Evolutionary conservation across 2,329 filamentous ascomycete genomes (phyloP).

Genomic region (Fonsecaea pedrosoi): DNA sequence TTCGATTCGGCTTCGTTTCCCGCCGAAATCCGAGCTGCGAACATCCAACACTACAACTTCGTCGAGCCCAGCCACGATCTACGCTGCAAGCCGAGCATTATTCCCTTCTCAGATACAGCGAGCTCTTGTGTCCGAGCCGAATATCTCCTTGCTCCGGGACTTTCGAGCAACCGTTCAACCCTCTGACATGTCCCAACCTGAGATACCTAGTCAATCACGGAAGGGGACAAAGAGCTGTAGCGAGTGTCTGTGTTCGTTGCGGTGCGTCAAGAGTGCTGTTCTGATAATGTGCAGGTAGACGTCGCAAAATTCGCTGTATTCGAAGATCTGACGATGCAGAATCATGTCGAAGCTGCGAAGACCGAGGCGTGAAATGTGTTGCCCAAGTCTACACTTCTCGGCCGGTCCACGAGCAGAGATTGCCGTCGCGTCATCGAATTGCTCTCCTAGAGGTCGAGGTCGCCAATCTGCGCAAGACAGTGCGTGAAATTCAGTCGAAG

Average conservation of each 20-base stretch:
- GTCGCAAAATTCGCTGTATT: slow-evolving; percentile 32
- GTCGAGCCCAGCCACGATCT: not conserved
- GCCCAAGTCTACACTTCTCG: slow-evolving; percentile 23
- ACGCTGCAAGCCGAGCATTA: not conserved
- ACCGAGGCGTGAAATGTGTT: slow-evolving; percentile 26
- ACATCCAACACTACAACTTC: not conserved
- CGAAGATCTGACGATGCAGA: slow-evolving; percentile 23
- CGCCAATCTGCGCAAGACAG: slow-evolving; percentile 19
- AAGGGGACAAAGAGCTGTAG: slow-evolving; percentile 31
- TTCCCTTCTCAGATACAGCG: not conserved
- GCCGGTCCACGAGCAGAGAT: slow-evolving; percentile 3
- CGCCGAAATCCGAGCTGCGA: not conserved
- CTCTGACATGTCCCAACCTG: slow-evolving; percentile 14
- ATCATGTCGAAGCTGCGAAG: slow-evolving; percentile 33
- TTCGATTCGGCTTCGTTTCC: not conserved
- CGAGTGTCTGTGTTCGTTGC: slow-evolving; percentile 24
- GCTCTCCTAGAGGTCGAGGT: slow-evolving; percentile 29
- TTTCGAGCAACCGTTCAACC: not conserved
- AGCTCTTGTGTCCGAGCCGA: not conserved
- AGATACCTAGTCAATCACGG: slow-evolving; percentile 14
- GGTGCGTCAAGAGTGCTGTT: not conserved
- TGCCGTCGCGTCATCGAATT: slow-evolving; percentile 29
- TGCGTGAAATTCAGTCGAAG: slow-evolving; percentile 25
- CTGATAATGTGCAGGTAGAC: slow-evolving; percentile 29
- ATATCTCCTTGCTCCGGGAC: not conserved